A percentile compares a stretch with the other conserved stretches of the same genome.
Conservation (phyloP, 2,329 filamentous ascomycete genomes). For the Reticulascus tulasneorum region DNA sequence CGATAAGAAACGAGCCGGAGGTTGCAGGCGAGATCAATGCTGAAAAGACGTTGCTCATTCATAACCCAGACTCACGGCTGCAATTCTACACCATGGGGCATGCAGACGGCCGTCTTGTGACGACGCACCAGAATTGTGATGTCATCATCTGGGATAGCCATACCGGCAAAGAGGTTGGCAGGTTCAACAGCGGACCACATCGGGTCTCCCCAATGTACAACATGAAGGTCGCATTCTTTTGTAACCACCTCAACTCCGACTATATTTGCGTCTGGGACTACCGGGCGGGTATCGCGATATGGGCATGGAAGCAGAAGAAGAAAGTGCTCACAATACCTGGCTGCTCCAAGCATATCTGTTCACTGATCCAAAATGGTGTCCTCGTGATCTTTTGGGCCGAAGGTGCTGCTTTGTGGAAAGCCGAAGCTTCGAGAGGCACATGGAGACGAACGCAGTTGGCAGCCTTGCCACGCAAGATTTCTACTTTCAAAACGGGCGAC, state of each 20-base stretch:
- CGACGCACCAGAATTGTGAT: neutral
- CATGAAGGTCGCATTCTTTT: neutral
- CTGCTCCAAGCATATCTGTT: neutral
- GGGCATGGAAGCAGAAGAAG: neutral
- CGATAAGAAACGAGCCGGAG: neutral
- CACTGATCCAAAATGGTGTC: neutral
- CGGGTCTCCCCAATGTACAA: neutral
- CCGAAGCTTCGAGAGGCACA: too few species aligned
- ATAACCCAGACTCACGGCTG: neutral
- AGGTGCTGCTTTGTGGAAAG: neutral
- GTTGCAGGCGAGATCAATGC: too few species aligned
- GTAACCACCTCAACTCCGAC: neutral
- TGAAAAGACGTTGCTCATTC: neutral
- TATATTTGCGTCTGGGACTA: neutral
- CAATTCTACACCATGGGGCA: neutral
- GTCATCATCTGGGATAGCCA: neutral
- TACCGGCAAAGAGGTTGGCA: neutral
- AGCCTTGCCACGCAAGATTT: too few species aligned
- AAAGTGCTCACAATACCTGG: neutral
- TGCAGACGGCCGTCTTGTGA: neutral
- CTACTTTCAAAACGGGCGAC: too few species aligned
- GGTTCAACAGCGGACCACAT: neutral
- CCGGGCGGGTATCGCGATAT: neutral
- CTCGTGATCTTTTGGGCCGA: neutral
- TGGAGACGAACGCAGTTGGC: too few species aligned